Percentiles rank a stretch among this genome's conserved stretches.
Conservation (phyloP, 169 alveolate species). For the Plasmodium coatneyi region DNA sequence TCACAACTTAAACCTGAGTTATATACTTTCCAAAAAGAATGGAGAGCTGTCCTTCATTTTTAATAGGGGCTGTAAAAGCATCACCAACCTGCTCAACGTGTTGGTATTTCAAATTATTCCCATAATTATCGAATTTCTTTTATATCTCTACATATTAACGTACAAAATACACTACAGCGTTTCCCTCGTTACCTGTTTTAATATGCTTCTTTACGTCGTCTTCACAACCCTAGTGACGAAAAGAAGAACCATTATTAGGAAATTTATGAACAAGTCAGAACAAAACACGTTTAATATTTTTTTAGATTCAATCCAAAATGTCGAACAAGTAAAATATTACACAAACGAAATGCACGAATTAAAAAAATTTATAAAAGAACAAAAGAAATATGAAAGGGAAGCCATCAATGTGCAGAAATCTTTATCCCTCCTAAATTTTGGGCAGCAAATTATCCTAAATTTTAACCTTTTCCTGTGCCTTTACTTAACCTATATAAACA, state of each 20-base stretch:
- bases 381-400: slow-evolving; percentile 80
- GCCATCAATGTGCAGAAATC: slow-evolving; percentile 84
- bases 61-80: slow-evolving; percentile 84
- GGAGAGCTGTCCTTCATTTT: slow-evolving; percentile 84
- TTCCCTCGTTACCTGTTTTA: slow-evolving; percentile 84
- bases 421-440: slow-evolving; percentile 83
- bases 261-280: slow-evolving; percentile 86
- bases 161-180: slow-evolving; percentile 88
- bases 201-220: slow-evolving; percentile 84
- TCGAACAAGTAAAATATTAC: slow-evolving; percentile 86
- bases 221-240: slow-evolving; percentile 87
- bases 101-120: slow-evolving; percentile 87
- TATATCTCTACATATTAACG: slow-evolving; percentile 85
- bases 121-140: slow-evolving; percentile 85
- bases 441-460: slow-evolving; percentile 85
- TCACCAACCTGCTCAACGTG: slow-evolving; percentile 82
- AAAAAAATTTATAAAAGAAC: slow-evolving; percentile 79
- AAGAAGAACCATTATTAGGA: slow-evolving; percentile 85
- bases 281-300: slow-evolving; percentile 87
- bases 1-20: slow-evolving; percentile 82
- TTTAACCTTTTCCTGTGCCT: slow-evolving; percentile 81
- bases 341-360: slow-evolving; percentile 82
- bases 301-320: slow-evolving; percentile 86
- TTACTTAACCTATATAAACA: slow-evolving; percentile 75
- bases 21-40: slow-evolving; percentile 81